These are phyloP conservation scores for Pseudocercospora vitis DNA, from an alignment of 2,329 filamentous ascomycete species.

Conservation along the genomic window DNA sequence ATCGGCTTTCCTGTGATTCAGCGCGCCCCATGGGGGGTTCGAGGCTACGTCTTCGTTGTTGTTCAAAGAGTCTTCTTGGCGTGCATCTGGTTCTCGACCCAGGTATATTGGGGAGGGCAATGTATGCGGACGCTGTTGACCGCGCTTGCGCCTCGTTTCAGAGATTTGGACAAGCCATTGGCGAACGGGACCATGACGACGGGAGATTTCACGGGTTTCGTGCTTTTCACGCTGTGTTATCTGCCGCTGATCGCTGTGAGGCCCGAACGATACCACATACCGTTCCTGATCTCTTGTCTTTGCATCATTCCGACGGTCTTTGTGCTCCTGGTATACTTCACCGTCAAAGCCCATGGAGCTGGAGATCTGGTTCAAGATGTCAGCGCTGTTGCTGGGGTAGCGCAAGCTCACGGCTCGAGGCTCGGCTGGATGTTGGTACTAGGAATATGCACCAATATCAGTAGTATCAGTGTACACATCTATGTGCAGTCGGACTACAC, in stretches of 20 bases:
- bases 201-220: neutral
- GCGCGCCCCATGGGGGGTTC: conserved; percentile 14
- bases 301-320: conserved; percentile 5
- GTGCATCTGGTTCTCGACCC: conserved; percentile 13
- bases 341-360: conserved; percentile 1
- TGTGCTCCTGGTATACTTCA: neutral
- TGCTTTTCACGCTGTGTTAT: conserved; percentile 1
- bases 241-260: neutral
- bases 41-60: conserved; percentile 14
- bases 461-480: conserved; percentile 33
- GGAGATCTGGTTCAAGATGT: neutral
- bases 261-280: neutral
- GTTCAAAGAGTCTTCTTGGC: conserved; percentile 15
- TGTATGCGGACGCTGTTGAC: conserved; percentile 12
- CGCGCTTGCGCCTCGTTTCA: conserved; percentile 65
- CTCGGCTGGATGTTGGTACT: conserved; percentile 16
- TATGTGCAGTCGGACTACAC: conserved; percentile 34
- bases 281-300: conserved; percentile 4
- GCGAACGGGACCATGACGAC: conserved; percentile 7
- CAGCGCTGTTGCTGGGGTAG: neutral
- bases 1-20: conserved; percentile 19
- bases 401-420: neutral
- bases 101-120: conserved; percentile 13
- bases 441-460: conserved; percentile 35
- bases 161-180: neutral